Conservation (phyloP, 2,329 filamentous ascomycete species). For the Knufia fluminis region DNA sequence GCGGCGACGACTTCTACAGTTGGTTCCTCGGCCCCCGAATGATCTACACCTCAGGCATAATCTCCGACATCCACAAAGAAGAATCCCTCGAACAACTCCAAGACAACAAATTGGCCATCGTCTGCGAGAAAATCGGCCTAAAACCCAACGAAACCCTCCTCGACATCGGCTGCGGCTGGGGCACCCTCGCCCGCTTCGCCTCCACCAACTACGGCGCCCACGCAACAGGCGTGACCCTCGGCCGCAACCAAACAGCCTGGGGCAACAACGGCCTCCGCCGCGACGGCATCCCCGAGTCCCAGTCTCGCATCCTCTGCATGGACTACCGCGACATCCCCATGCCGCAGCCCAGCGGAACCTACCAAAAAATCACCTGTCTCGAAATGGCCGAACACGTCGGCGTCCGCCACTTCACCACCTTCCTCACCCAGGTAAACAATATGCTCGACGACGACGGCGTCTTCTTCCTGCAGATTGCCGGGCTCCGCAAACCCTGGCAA, state of each 20-base stretch:
- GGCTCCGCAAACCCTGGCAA: slow-evolving; percentile 90
- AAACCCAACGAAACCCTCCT: slow-evolving; percentile 73
- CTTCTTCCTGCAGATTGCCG: slow-evolving; percentile 93
- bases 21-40: slow-evolving; percentile 98
- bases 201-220: slow-evolving; percentile 82
- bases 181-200: slow-evolving; percentile 87
- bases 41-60: slow-evolving; percentile 96
- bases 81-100: slow-evolving; percentile 91
- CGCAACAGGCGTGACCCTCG: slow-evolving; percentile 84
- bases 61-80: slow-evolving; percentile 77
- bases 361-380: slow-evolving; percentile 92
- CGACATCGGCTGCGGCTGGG: slow-evolving; percentile 97
- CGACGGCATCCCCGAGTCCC: slow-evolving; percentile 71
- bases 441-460: slow-evolving; percentile 96
- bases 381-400: slow-evolving; percentile 99
- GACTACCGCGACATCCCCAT: slow-evolving; percentile 93
- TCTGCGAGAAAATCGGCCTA: slow-evolving; percentile 90
- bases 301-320: slow-evolving; percentile 88
- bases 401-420: slow-evolving; percentile 73
- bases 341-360: slow-evolving; percentile 56
- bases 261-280: slow-evolving; percentile 83
- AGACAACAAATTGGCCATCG: slow-evolving; percentile 91
- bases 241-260: slow-evolving; percentile 93
- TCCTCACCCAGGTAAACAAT: slow-evolving; percentile 78
- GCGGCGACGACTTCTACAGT: slow-evolving; percentile 94